These are phyloP conservation scores for Fusarium transvaalense DNA, from an alignment of 2,329 filamentous ascomycete species.

Conservation along the genomic window DNA sequence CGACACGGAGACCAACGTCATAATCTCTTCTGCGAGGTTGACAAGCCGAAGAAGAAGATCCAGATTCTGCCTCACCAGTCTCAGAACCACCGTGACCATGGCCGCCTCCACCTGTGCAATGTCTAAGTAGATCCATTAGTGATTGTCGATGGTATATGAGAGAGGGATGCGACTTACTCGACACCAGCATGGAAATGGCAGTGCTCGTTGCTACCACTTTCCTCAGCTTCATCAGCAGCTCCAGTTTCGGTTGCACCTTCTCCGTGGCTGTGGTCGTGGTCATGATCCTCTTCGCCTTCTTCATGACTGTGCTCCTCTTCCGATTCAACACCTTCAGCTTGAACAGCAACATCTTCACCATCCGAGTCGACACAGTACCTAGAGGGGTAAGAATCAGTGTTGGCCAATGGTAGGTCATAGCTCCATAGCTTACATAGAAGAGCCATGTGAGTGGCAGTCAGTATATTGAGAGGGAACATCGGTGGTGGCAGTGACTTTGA, in stretches of 20 bases:
- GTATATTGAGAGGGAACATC: slow-evolving; percentile 72
- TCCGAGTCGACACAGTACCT: slow-evolving; percentile 73
- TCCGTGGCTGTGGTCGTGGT: slow-evolving; percentile 28
- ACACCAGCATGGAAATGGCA: slow-evolving; percentile 83
- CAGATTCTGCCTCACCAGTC: slow-evolving; percentile 22
- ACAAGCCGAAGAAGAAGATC: slow-evolving; percentile 58
- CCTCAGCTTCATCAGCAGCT: slow-evolving; percentile 14
- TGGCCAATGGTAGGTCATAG: not conserved
- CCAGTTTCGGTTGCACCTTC: slow-evolving; percentile 8
- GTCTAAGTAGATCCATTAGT: slow-evolving; percentile 52
- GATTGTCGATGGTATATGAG: not conserved
- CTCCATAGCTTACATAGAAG: slow-evolving; percentile 62
- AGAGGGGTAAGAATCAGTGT: slow-evolving; percentile 5
- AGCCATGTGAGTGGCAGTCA: slow-evolving; percentile 72
- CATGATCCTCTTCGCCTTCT: slow-evolving; percentile 34
- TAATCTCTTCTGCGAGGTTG: slow-evolving; percentile 66
- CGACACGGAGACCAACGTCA: slow-evolving; percentile 76
- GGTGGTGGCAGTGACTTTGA: slow-evolving; percentile 65
- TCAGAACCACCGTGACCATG: slow-evolving; percentile 53
- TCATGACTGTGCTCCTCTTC: slow-evolving; percentile 36
- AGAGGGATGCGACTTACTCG: slow-evolving; percentile 65
- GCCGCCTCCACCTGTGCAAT: slow-evolving; percentile 66
- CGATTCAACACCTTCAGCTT: slow-evolving; percentile 53
- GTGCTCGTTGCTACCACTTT: slow-evolving; percentile 53
- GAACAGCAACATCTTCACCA: slow-evolving; percentile 71